Conservation (phyloP, 2,329 filamentous ascomycete genomes). For the Phaeoacremonium minimum region DNA sequence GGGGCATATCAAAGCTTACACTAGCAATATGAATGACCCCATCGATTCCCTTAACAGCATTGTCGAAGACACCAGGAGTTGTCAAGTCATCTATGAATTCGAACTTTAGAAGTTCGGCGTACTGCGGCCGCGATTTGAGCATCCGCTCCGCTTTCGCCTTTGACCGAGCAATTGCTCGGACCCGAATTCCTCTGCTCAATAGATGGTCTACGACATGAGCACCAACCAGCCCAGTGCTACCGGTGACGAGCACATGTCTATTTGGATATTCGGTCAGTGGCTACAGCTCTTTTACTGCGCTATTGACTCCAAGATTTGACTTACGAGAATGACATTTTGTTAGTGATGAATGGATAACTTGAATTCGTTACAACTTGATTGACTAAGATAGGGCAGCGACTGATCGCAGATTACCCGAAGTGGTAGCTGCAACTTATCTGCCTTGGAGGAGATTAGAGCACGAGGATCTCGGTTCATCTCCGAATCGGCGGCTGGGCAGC, state of each 20-base stretch:
- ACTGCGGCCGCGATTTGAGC: constrained; percentile 28
- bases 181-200: constrained; percentile 20
- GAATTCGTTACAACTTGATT: no score
- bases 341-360: no score
- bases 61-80: constrained; percentile 25
- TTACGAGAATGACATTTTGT: no score
- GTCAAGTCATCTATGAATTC: constrained; percentile 37
- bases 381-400: no score
- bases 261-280: no score
- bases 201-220: constrained; percentile 22
- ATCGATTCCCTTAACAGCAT: constrained; percentile 33
- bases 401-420: no score
- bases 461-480: no score
- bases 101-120: constrained; percentile 30
- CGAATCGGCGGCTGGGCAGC: no score
- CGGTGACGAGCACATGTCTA: constrained; percentile 13
- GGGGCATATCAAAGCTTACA: constrained; percentile 20
- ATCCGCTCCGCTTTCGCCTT: constrained; percentile 24
- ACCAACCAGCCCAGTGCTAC: constrained; percentile 21
- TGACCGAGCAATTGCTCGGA: constrained; percentile 23
- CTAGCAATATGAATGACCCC: constrained; percentile 40
- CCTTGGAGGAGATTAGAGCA: no score
- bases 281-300: no score
- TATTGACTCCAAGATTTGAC: no score
- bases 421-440: no score